These are phyloP conservation scores for Cyclospora cayetanensis DNA, from an alignment of 169 alveolate genomes.

Conservation along the genomic window DNA sequence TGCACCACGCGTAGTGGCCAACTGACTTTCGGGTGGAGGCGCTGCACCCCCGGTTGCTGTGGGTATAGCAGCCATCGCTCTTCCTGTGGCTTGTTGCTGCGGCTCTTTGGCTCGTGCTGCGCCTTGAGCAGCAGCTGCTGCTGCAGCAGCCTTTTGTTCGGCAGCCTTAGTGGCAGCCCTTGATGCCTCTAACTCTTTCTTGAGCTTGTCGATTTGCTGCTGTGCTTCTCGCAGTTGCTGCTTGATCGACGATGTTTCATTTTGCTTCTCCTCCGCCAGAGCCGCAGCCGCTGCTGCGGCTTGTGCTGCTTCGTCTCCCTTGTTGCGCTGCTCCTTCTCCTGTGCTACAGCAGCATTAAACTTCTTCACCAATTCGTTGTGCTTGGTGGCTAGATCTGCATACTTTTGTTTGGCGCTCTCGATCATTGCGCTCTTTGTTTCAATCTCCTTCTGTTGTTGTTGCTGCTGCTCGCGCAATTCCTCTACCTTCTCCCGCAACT, in stretches of 20 bases:
- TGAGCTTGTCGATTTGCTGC: neutral
- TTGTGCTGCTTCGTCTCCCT: constrained; percentile 17
- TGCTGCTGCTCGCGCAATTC: constrained; percentile 5
- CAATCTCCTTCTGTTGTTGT: neutral
- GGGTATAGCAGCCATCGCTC: neutral
- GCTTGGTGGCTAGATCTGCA: constrained; percentile 58
- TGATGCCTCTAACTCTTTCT: neutral
- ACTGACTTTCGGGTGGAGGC: no score
- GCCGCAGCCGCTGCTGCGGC: constrained; percentile 17
- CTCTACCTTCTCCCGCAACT: neutral
- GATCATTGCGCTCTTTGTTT: neutral
- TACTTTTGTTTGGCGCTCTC: constrained; percentile 48
- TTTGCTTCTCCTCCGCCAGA: constrained; percentile 8
- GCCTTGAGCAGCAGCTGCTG: neutral
- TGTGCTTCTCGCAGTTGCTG: neutral
- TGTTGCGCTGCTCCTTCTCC: constrained; percentile 58
- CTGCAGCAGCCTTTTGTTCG: neutral
- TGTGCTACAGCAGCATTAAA: constrained; percentile 36
- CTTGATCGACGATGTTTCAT: neutral
- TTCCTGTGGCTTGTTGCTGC: neutral
- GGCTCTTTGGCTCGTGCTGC: neutral
- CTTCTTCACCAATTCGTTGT: constrained; percentile 56
- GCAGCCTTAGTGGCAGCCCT: neutral
- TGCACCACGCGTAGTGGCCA: no score
- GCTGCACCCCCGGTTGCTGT: no score